phyloP scores from a whole-genome alignment of 768 basidiomycete genomes.

The Strobilomyces confusus region DNA sequence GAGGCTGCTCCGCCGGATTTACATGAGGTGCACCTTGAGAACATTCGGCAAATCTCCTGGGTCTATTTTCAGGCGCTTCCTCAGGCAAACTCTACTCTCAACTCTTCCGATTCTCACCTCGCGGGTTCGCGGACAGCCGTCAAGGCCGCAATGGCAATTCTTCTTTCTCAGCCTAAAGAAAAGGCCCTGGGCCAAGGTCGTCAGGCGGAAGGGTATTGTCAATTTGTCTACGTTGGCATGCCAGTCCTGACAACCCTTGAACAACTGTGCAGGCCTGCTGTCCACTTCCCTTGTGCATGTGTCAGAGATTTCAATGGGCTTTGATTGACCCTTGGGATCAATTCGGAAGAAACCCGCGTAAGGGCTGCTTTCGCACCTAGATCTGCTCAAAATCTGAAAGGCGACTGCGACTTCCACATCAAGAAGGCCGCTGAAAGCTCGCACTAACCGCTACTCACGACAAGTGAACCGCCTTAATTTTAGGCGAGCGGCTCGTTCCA shows the following conservation, averaged over 20 bases:
- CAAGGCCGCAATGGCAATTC: constrained; percentile 12
- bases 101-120: constrained; percentile 17
- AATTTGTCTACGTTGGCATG: neutral
- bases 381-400: constrained; percentile 20
- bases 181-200: neutral
- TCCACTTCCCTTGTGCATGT: constrained; percentile 1
- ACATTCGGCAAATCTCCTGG: constrained; percentile 23
- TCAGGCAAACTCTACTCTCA: neutral
- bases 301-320: constrained; percentile 2
- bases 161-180: neutral
- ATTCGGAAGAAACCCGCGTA: constrained; percentile 2
- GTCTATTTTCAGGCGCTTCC: neutral
- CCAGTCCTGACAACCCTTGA: neutral
- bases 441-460: constrained; percentile 24
- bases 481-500: constrained; percentile 25
- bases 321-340: constrained; percentile 6
- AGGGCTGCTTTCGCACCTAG: constrained; percentile 13
- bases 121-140: constrained; percentile 12
- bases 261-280: neutral
- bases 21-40: constrained; percentile 25
- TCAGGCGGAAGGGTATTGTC: neutral
- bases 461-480: constrained; percentile 23
- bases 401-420: constrained; percentile 20
- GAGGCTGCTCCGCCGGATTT: constrained; percentile 24
- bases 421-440: constrained; percentile 22